Conservation (phyloP, 163 green algal genomes). For the Picocystis sp. region DNA sequence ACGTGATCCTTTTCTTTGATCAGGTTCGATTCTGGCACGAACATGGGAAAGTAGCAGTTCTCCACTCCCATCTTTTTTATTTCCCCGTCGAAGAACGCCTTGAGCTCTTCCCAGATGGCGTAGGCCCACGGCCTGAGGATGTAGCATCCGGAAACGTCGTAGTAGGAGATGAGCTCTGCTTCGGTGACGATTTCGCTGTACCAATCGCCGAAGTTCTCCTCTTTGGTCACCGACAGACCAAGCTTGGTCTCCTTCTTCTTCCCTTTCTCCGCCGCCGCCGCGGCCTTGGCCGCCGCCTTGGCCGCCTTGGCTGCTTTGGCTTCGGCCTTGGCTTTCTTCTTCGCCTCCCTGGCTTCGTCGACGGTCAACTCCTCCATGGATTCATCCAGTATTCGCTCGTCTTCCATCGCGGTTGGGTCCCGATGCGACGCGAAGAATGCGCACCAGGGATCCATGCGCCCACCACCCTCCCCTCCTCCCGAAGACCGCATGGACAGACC, state of each 20-base stretch:
- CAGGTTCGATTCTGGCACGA: conserved; percentile 86
- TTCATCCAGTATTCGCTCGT: no score
- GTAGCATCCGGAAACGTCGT: conserved; percentile 91
- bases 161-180: conserved; percentile 81
- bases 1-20: conserved; percentile 97
- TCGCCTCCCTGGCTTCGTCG: not conserved
- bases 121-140: conserved; percentile 89
- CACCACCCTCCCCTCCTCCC: no score
- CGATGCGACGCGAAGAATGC: no score
- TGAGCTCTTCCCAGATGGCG: conserved; percentile 82
- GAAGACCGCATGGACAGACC: no score
- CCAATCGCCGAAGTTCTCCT: conserved; percentile 68
- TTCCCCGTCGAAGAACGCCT: conserved; percentile 53
- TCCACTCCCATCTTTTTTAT: conserved; percentile 87
- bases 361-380: no score
- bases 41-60: conserved; percentile 98
- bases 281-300: not conserved
- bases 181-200: conserved; percentile 64
- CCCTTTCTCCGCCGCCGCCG: conserved; percentile 13
- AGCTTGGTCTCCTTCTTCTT: conserved; percentile 74
- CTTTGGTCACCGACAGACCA: conserved; percentile 54
- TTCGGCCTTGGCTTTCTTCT: not conserved
- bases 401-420: no score
- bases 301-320: conserved; percentile 1
- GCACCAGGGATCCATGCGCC: no score